Conservation (phyloP, 371 early-diverging fungal species). For the Syncephalastrum monosporum region DNA sequence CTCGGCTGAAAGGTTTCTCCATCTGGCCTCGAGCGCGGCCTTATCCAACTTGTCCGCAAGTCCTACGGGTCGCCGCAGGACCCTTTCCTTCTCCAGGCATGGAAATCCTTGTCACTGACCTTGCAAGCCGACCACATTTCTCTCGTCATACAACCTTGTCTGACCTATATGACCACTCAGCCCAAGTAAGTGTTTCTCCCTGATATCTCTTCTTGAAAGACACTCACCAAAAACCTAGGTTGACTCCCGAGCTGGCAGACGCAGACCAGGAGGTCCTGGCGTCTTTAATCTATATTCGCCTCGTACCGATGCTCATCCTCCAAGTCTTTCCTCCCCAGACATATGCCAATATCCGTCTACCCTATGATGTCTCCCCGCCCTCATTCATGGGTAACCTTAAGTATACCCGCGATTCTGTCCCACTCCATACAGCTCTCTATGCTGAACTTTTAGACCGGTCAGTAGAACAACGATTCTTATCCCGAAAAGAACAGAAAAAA, state of each 20-base stretch:
- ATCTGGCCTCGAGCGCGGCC: conserved; percentile 1
- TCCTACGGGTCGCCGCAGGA: conserved; percentile 6
- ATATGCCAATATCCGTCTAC: too few relatives aligned
- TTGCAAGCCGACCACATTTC: conserved; percentile 1
- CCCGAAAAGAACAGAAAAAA: too few relatives aligned
- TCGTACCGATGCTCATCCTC: too few relatives aligned
- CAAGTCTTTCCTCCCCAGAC: too few relatives aligned
- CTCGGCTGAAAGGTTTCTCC: neutral
- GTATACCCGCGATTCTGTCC: too few relatives aligned
- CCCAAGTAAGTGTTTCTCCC: conserved; percentile 5
- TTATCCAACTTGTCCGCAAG: conserved; percentile 4
- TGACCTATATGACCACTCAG: conserved; percentile 13
- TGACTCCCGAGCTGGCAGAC: conserved; percentile 6
- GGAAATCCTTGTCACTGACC: conserved; percentile 3
- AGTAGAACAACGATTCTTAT: too few relatives aligned
- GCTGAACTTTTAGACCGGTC: too few relatives aligned
- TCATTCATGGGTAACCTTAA: too few relatives aligned
- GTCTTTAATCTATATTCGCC: too few relatives aligned
- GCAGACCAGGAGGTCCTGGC: conserved; percentile 1
- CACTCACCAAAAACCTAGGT: neutral
- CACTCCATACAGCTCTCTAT: too few relatives aligned
- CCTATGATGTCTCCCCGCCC: too few relatives aligned
- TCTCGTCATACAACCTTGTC: conserved; percentile 11
- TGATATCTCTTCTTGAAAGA: too few relatives aligned
- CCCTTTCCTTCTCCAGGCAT: conserved; percentile 2